Evolutionary conservation across 257 asterid genomes (phyloP).

Genomic region (Forsythia viridissima): DNA sequence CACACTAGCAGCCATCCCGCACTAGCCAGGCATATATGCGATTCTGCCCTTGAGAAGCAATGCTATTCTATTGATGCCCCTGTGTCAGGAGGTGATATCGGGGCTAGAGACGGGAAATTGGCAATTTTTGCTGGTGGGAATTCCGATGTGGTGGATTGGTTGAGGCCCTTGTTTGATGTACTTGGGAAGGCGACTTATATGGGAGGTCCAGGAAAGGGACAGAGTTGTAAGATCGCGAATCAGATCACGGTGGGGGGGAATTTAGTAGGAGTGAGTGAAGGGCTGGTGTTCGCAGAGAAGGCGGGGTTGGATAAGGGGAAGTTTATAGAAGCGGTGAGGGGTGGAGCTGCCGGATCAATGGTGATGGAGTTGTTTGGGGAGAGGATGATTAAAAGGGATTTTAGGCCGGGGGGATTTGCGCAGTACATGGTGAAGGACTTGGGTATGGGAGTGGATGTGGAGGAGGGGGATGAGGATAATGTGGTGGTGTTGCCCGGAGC

Average conservation of each 20-base stretch:
- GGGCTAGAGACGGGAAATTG: conserved; percentile 72
- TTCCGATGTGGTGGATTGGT: conserved; percentile 62
- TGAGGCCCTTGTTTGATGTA: conserved; percentile 63
- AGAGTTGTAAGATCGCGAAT: conserved; percentile 80
- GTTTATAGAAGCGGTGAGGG: conserved; percentile 75
- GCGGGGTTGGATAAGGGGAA: conserved; percentile 64
- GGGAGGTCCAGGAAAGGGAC: conserved; percentile 84
- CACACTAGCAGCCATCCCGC: conserved; percentile 80
- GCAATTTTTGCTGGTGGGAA: conserved; percentile 79
- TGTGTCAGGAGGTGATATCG: conserved; percentile 81
- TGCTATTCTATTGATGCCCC: conserved; percentile 78
- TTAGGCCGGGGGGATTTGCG: conserved; percentile 72
- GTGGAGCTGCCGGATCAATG: conserved; percentile 88
- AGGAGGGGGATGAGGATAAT: conserved; percentile 38
- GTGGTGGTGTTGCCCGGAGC: conserved; percentile 84
- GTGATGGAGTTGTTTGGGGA: conserved; percentile 82
- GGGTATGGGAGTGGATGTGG: conserved; percentile 78
- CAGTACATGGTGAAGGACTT: conserved; percentile 94
- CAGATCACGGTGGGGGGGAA: conserved; percentile 70
- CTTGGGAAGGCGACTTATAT: conserved; percentile 65
- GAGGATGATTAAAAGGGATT: conserved; percentile 78
- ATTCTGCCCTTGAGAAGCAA: conserved; percentile 42
- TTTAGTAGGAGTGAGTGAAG: conserved; percentile 82
- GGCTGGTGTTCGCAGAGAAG: conserved; percentile 73
- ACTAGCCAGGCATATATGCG: conserved; percentile 53